Conservation (phyloP, 257 asterid species). For the Plantago elongata region DNA sequence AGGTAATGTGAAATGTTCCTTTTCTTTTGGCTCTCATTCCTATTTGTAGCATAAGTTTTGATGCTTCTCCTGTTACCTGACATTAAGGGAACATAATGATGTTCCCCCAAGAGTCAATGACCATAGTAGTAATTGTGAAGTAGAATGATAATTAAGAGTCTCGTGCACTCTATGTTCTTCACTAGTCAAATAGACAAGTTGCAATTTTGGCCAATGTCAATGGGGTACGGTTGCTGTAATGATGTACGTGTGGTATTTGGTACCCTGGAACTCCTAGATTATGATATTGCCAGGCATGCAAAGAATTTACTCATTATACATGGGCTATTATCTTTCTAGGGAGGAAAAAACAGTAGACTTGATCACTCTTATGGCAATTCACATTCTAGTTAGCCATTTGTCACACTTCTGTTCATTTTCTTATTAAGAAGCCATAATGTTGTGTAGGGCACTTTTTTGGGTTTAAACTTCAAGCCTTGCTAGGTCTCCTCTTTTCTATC, state of each 20-base stretch:
- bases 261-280: too few species aligned
- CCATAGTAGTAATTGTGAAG: not conserved
- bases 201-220: not conserved
- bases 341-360: not conserved
- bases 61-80: constrained; percentile 5
- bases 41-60: constrained; percentile 9
- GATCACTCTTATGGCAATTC: not conserved
- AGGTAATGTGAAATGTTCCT: constrained; percentile 42
- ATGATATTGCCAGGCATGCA: too few species aligned
- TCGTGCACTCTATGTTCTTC: not conserved
- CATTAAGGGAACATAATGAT: not conserved
- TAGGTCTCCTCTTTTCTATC: not conserved
- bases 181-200: not conserved
- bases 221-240: not conserved
- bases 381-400: constrained; percentile 3
- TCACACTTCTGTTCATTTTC: not conserved
- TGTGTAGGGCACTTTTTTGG: too few species aligned
- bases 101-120: not conserved
- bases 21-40: constrained; percentile 1
- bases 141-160: not conserved
- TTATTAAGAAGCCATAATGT: not conserved
- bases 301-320: too few species aligned
- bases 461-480: not conserved
- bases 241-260: not conserved
- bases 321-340: not conserved